A percentile compares a stretch with the other conserved stretches of the same genome.
These are phyloP conservation scores for Cryptococcus sp. DNA, from an alignment of 1,284 basidiomycete species.

Conservation along the genomic window DNA sequence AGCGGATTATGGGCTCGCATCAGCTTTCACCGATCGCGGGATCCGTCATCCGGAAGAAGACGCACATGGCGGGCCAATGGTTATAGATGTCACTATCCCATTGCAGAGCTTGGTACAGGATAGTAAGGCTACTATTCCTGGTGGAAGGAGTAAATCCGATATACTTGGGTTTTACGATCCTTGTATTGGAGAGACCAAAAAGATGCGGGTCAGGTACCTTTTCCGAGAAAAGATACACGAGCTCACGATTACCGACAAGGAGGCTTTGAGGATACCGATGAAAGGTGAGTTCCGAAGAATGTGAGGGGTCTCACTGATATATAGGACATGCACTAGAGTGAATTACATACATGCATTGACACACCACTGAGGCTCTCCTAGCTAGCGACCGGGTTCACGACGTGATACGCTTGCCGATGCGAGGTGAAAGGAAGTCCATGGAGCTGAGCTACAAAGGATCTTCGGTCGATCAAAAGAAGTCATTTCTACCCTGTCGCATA, in stretches of 20 bases:
- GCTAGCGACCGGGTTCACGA: no score
- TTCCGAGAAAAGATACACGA: slow-evolving; percentile 73
- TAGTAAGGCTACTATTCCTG: slow-evolving; percentile 73
- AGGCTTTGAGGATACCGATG: slow-evolving; percentile 69
- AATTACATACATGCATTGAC: not conserved
- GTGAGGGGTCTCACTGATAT: no score
- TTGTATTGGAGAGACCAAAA: slow-evolving; percentile 49
- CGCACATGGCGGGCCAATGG: slow-evolving; percentile 49
- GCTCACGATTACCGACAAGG: slow-evolving; percentile 66
- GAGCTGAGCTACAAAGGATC: not conserved
- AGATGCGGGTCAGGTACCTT: slow-evolving; percentile 66
- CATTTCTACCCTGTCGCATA: no score
- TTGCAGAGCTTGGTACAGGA: slow-evolving; percentile 76
- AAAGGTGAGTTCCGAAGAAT: slow-evolving; percentile 52
- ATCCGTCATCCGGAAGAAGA: slow-evolving; percentile 50
- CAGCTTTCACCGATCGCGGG: slow-evolving; percentile 49
- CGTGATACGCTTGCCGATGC: no score
- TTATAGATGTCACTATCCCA: slow-evolving; percentile 71
- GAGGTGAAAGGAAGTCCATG: not conserved
- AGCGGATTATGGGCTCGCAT: slow-evolving; percentile 60
- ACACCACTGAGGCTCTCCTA: no score
- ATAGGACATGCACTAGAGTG: not conserved
- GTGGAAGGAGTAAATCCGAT: slow-evolving; percentile 56
- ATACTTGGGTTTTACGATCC: slow-evolving; percentile 48
- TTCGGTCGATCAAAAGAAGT: not conserved